Evolutionary conservation across 2,329 filamentous ascomycete genomes (phyloP).

Genomic region (Beauveria brongniartii): DNA sequence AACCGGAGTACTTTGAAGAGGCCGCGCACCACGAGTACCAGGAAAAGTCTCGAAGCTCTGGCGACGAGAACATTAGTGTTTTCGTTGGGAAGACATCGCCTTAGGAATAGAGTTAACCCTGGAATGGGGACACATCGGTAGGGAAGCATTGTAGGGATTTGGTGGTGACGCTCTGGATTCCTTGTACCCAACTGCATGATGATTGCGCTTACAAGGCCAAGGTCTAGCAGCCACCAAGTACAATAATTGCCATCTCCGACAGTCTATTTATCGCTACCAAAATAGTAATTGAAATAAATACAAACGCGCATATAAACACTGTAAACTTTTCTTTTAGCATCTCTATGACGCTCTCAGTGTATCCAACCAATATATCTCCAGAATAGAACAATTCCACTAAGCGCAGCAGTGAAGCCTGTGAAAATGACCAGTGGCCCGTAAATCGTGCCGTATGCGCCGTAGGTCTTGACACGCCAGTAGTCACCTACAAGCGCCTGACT

Average conservation of each 20-base stretch:
- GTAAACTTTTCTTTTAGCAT: neutral
- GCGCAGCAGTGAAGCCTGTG: constrained; percentile 42
- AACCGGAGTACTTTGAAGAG: constrained; percentile 1
- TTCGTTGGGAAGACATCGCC: neutral
- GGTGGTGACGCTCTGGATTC: too few species aligned
- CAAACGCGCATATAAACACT: neutral
- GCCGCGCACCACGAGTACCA: neutral
- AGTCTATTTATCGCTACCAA: too few species aligned
- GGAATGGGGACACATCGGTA: too few species aligned
- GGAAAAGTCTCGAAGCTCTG: constrained; percentile 6
- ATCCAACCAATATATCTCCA: constrained; percentile 31
- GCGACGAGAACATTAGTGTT: constrained; percentile 1
- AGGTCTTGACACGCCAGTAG: constrained; percentile 30
- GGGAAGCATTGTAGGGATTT: too few species aligned
- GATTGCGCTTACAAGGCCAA: too few species aligned
- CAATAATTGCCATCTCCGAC: too few species aligned
- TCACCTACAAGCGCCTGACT: constrained; percentile 40
- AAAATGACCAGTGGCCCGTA: constrained; percentile 47
- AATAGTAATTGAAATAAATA: neutral
- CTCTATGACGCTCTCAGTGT: neutral
- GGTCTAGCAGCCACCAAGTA: too few species aligned
- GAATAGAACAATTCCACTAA: constrained; percentile 37
- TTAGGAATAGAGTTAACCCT: neutral
- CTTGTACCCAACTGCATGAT: too few species aligned
- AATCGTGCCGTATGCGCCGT: constrained; percentile 38